phyloP scores from a whole-genome alignment of 352 stramenopile species.

The Paralagenidium karlingii region DNA sequence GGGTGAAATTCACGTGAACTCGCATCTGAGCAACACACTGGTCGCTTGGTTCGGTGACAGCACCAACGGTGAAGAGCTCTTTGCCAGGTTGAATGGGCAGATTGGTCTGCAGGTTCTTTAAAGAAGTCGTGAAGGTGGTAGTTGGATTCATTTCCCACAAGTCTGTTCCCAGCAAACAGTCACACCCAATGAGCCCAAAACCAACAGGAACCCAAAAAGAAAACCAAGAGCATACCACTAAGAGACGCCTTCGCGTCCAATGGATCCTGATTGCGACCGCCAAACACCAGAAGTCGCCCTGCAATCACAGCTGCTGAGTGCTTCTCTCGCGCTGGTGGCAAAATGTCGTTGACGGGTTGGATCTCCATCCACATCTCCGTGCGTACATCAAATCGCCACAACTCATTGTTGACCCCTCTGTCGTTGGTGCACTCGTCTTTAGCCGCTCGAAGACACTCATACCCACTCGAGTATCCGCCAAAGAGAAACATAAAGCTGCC shows the following conservation, averaged over 20 bases:
- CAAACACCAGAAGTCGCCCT: slow-evolving; percentile 41
- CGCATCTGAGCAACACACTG: slow-evolving; percentile 32
- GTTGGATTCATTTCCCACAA: too few relatives aligned
- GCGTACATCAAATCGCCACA: slow-evolving; percentile 48
- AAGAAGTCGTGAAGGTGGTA: too few relatives aligned
- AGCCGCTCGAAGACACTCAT: slow-evolving; percentile 31
- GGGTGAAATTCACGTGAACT: slow-evolving; percentile 36
- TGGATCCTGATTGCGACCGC: slow-evolving; percentile 17
- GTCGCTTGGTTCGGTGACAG: slow-evolving; percentile 13
- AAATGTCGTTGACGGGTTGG: background rate
- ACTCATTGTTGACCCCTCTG: slow-evolving; percentile 37
- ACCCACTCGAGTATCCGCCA: slow-evolving; percentile 40
- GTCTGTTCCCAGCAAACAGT: too few relatives aligned
- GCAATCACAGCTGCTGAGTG: slow-evolving; percentile 36
- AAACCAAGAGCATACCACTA: too few relatives aligned
- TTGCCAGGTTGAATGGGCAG: slow-evolving; percentile 30
- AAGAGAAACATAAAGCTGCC: slow-evolving; percentile 48
- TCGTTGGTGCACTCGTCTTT: slow-evolving; percentile 25
- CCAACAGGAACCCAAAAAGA: too few relatives aligned
- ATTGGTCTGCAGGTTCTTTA: slow-evolving; percentile 21
- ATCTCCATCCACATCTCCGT: slow-evolving; percentile 42
- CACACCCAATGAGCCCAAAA: too few relatives aligned
- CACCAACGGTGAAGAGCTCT: slow-evolving; percentile 32
- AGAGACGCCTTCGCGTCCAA: slow-evolving; percentile 14
- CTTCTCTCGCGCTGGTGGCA: slow-evolving; percentile 31